A percentile compares a stretch with the other conserved stretches of the same genome.
Conservation (phyloP, 2,329 filamentous ascomycete genomes). For the Cryphonectria japonica region DNA sequence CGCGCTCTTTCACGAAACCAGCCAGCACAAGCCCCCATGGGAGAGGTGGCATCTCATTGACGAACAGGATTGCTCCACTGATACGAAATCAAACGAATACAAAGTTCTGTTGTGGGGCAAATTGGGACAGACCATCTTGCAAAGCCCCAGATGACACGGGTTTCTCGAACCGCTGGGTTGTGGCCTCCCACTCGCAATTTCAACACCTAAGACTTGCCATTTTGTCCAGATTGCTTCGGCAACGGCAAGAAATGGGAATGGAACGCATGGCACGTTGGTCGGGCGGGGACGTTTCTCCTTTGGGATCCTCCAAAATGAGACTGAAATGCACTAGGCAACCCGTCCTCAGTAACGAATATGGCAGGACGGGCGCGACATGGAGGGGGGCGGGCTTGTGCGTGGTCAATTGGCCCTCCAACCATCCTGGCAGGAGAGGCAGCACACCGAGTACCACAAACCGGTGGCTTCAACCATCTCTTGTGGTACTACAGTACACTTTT, state of each 20-base stretch:
- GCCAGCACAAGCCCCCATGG: constrained; percentile 1
- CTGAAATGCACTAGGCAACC: background rate
- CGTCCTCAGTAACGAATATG: constrained; percentile 13
- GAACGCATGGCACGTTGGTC: constrained; percentile 14
- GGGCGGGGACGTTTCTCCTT: constrained; percentile 17
- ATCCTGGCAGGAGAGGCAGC: background rate
- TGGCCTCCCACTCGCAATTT: constrained; percentile 25
- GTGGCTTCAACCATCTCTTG: constrained; percentile 4
- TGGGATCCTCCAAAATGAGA: background rate
- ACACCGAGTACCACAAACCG: background rate
- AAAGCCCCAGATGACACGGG: background rate
- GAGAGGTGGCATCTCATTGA: background rate
- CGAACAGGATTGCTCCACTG: background rate
- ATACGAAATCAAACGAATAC: constrained; percentile 10
- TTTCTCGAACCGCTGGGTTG: constrained; percentile 7
- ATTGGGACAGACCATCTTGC: background rate
- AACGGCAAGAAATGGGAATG: constrained; percentile 19
- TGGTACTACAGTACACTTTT: background rate
- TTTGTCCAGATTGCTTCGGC: constrained; percentile 28
- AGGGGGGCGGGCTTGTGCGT: background rate
- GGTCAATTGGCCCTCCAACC: background rate
- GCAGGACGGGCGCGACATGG: constrained; percentile 4
- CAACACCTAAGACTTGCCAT: constrained; percentile 20
- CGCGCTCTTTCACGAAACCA: background rate
- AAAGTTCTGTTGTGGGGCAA: constrained; percentile 6